These are phyloP conservation scores for Hypoxylon sp. DNA, from an alignment of 2,329 filamentous ascomycete genomes.

Conservation along the genomic window DNA sequence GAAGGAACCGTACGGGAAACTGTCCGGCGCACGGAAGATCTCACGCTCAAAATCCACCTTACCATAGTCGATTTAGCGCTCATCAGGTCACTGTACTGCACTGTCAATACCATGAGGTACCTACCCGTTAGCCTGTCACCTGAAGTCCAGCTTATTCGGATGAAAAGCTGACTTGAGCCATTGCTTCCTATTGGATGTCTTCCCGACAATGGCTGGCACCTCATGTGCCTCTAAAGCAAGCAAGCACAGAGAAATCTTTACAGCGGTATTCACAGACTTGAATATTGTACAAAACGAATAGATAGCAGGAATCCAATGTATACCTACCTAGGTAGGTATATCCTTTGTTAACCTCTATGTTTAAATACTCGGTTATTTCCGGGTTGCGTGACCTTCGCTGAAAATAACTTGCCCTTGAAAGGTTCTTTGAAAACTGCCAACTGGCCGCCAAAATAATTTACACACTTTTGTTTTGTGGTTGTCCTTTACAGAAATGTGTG, in stretches of 20 bases:
- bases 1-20: slow-evolving; percentile 24
- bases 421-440: slow-evolving; percentile 6
- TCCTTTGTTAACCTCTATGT: slow-evolving; percentile 1
- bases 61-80: background rate
- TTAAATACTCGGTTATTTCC: background rate
- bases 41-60: slow-evolving; percentile 11
- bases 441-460: no score
- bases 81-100: slow-evolving; percentile 10
- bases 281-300: background rate
- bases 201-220: background rate
- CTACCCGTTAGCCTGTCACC: slow-evolving; percentile 1
- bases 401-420: background rate
- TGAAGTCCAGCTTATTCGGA: slow-evolving; percentile 26
- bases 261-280: background rate
- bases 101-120: background rate
- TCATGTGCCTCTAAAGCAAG: background rate
- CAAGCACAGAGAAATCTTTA: background rate
- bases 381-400: background rate
- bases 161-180: slow-evolving; percentile 29
- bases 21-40: slow-evolving; percentile 23
- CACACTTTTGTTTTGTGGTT: no score
- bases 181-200: slow-evolving; percentile 37
- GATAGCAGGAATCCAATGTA: background rate
- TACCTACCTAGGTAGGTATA: no score
- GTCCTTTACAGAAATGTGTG: no score